Evolutionary conservation across 2,329 filamentous ascomycete species (phyloP).

Genomic region (Nemania diffusa): DNA sequence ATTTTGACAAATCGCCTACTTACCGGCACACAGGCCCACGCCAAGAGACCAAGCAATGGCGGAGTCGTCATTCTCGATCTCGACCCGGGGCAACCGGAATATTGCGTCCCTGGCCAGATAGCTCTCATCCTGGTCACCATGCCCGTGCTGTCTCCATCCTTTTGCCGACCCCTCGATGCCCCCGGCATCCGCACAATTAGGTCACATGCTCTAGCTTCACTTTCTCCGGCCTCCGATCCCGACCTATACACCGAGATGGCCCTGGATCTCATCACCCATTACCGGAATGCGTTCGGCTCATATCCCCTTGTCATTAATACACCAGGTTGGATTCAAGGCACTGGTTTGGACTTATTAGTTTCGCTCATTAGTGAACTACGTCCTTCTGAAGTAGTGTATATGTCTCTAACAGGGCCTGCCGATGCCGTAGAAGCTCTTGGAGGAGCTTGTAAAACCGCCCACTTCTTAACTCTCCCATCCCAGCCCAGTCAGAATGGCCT

Average conservation of each 20-base stretch:
- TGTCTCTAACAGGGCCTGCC: constrained; percentile 71
- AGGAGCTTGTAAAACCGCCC: constrained; percentile 53
- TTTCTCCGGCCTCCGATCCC: constrained; percentile 72
- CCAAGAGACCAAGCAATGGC: constrained; percentile 39
- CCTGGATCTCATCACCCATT: constrained; percentile 69
- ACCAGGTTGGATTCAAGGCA: constrained; percentile 77
- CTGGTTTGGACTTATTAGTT: constrained; percentile 72
- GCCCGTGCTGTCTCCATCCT: constrained; percentile 74
- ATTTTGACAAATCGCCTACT: constrained; percentile 74
- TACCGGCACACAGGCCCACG: constrained; percentile 54
- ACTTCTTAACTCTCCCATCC: constrained; percentile 67
- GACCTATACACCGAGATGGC: constrained; percentile 74
- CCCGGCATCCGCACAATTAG: constrained; percentile 59
- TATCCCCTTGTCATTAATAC: constrained; percentile 77
- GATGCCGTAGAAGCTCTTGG: constrained; percentile 66
- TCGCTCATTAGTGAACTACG: constrained; percentile 64
- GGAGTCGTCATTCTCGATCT: constrained; percentile 74
- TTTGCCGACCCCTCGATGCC: constrained; percentile 64
- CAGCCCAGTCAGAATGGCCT: constrained; percentile 65
- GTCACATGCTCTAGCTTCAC: constrained; percentile 73
- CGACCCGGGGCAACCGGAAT: constrained; percentile 82
- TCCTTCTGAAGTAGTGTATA: constrained; percentile 73
- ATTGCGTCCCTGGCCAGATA: constrained; percentile 74
- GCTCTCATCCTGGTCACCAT: constrained; percentile 70
- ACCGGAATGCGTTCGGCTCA: constrained; percentile 58